Percentiles rank a stretch among this genome's conserved stretches.
These are phyloP conservation scores for Vitis amurensis DNA, from an alignment of 164 flowering plant species.

Conservation along the genomic window DNA sequence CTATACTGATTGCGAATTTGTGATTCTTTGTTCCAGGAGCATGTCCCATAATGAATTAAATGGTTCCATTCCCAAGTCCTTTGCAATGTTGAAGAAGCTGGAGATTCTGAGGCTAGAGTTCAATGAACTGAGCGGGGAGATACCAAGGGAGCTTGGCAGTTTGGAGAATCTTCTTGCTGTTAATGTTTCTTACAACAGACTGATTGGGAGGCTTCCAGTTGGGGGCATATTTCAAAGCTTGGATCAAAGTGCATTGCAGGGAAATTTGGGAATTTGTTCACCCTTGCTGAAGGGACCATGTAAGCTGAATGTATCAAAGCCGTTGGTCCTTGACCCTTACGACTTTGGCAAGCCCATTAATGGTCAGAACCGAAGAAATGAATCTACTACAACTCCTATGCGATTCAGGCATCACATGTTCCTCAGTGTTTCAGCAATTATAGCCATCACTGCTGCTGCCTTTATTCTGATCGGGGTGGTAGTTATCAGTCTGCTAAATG, in stretches of 20 bases:
- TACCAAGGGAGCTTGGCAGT: constrained; percentile 69
- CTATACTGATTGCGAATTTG: not conserved
- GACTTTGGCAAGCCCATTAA: constrained; percentile 41
- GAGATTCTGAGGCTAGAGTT: constrained; percentile 71
- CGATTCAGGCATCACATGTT: constrained; percentile 43
- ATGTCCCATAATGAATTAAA: constrained; percentile 70
- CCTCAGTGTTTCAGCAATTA: constrained; percentile 77
- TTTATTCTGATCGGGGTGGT: constrained; percentile 68
- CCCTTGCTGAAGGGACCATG: constrained; percentile 86
- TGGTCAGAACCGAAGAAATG: constrained; percentile 10
- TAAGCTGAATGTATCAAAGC: constrained; percentile 80
- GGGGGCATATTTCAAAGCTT: constrained; percentile 65
- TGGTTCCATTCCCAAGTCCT: constrained; percentile 63
- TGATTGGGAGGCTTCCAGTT: constrained; percentile 74
- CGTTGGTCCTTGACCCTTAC: constrained; percentile 77
- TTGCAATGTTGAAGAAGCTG: constrained; percentile 67
- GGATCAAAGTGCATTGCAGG: constrained; percentile 70
- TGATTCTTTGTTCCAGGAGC: constrained; percentile 60
- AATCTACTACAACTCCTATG: constrained; percentile 11
- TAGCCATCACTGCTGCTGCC: constrained; percentile 75
- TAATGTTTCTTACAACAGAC: constrained; percentile 76
- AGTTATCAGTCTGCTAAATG: constrained; percentile 62
- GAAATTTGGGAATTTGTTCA: constrained; percentile 91
- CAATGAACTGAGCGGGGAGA: constrained; percentile 76
- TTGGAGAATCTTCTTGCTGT: constrained; percentile 75